Base-by-base conservation (phyloP, 2,329 filamentous ascomycete genomes). In the Dothideomycetes sp. region DNA sequence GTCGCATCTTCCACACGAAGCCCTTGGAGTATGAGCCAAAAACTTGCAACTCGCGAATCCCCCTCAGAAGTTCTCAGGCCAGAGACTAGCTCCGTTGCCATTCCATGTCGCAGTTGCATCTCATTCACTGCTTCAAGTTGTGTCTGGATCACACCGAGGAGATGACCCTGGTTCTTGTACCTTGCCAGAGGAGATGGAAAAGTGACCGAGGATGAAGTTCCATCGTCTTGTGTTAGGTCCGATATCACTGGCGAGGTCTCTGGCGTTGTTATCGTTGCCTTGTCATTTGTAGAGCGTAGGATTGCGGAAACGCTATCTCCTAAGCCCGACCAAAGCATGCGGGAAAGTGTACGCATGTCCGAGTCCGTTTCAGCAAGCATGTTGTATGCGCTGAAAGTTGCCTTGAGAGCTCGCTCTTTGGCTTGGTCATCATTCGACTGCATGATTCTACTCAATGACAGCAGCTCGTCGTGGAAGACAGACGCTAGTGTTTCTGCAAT, bases 21-120 rank as follows among this genome's bases (percentile, higher is more conserved):
- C 2, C 89, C 69, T 48, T 83, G 76, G 41, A 88, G 75, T 0
- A 82, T 74, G 3, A 94, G 65, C 88, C 88, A 95, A 50, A 85
- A 83, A 3, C 80, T 76, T 10, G 85, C 77, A 18, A 89, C 59
- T 46, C 79, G 74, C 27, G 68, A 65, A 14, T 75, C 65, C 0
- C 75, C 73, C 3, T 69, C 64, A 3, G 73, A 72, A 19, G 74
- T 68, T 38, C 75, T 72, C 4, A 81, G 61, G 40, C 73, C 72
- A 34, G 77, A 72, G 18, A 88, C 63, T 59, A 94, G 73, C 16
- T 77, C 74, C 14, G 68, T 68, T 4, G 77, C 76, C 9, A 42
- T 35, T 3, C n/a, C 15, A 3, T 31, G 30, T 18, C 27, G 31
- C 5, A 34, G 16, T 15, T 34, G 34, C 14, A 15, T 19, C 14